These are phyloP conservation scores for Knoxia roxburghii DNA, from an alignment of 257 asterid species.

Conservation along the genomic window DNA sequence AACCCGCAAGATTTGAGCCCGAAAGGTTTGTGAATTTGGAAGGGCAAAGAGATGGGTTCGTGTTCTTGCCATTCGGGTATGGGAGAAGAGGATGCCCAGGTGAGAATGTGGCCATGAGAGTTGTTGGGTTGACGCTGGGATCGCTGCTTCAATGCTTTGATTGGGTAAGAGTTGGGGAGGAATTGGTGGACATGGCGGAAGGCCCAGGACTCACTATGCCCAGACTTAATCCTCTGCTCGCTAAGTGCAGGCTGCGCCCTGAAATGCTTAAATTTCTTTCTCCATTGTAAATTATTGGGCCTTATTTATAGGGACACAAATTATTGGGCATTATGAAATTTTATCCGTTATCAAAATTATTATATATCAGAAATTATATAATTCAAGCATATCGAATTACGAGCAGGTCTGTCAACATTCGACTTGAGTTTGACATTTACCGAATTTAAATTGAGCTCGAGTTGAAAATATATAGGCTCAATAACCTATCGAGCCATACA, in stretches of 20 bases:
- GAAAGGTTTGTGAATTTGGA: slow-evolving; percentile 23
- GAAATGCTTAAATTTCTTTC: slow-evolving; percentile 11
- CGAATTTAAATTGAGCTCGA: too few species aligned
- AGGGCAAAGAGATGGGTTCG: slow-evolving; percentile 23
- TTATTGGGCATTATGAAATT: too few species aligned
- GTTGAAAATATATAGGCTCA: too few species aligned
- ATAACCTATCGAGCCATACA: too few species aligned
- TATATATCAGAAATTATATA: too few species aligned
- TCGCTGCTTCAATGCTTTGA: slow-evolving; percentile 16
- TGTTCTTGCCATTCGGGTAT: slow-evolving; percentile 25
- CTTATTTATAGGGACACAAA: background rate
- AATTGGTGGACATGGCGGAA: slow-evolving; percentile 24
- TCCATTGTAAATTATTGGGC: background rate
- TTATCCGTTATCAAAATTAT: too few species aligned
- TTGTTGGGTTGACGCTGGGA: slow-evolving; percentile 15
- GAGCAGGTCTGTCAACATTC: too few species aligned
- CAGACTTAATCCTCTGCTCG: slow-evolving; percentile 22
- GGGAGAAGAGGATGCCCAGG: slow-evolving; percentile 30
- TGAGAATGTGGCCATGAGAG: slow-evolving; percentile 22
- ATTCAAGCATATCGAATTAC: too few species aligned
- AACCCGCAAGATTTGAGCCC: slow-evolving; percentile 21
- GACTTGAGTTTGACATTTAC: too few species aligned
- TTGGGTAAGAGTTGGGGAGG: slow-evolving; percentile 24
- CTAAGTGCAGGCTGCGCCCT: slow-evolving; percentile 21
- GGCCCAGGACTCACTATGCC: slow-evolving; percentile 20